phyloP scores from a whole-genome alignment of 2,329 filamentous ascomycete species.

The Colletotrichum sp. region DNA sequence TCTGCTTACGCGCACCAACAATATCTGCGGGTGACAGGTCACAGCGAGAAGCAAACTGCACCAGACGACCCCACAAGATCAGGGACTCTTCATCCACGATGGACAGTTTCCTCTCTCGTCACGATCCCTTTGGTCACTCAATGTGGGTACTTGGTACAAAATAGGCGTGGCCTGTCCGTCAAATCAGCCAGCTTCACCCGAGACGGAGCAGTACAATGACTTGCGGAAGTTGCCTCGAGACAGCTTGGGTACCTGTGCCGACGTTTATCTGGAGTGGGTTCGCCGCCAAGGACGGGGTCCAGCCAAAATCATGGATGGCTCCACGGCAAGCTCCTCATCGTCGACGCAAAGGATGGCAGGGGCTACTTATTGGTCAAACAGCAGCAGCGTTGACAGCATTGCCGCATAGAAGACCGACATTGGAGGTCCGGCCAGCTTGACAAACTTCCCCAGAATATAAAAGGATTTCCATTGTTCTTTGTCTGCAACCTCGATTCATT shows the following conservation, averaged over 20 bases:
- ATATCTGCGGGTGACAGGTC: neutral
- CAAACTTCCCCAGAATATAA: neutral
- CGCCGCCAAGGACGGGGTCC: neutral
- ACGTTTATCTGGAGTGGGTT: neutral
- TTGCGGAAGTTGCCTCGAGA: neutral
- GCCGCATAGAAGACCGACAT: neutral
- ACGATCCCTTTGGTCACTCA: neutral
- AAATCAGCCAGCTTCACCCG: neutral
- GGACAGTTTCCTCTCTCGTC: neutral
- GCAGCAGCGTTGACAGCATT: neutral
- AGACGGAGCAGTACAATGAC: neutral
- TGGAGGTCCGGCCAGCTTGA: neutral
- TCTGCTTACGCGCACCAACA: neutral
- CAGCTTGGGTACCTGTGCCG: neutral
- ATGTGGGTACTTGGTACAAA: neutral
- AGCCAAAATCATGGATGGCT: neutral
- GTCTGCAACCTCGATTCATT: neutral
- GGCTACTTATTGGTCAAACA: neutral
- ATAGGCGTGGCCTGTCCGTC: neutral
- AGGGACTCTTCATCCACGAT: neutral
- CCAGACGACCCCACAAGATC: neutral
- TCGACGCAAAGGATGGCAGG: neutral
- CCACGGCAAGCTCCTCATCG: neutral
- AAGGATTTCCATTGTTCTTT: constrained; percentile 1
- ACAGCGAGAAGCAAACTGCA: neutral